Base-by-base conservation (phyloP, 2,329 filamentous ascomycete genomes). In the Pseudogymnoascus sp. region DNA sequence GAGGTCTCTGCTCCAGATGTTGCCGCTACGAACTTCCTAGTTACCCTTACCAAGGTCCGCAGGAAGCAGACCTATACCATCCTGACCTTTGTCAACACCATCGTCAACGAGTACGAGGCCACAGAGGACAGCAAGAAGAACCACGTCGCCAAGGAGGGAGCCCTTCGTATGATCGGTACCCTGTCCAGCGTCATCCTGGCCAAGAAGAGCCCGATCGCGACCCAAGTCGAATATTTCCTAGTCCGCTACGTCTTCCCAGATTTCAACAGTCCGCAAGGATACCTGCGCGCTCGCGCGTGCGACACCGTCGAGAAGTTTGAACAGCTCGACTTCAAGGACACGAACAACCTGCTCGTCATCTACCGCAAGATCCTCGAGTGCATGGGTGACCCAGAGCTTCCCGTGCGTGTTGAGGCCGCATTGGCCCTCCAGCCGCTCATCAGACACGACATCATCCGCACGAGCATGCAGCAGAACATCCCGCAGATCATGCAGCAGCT, bases 401-500 rank as follows among this genome's bases (percentile, higher is more conserved):
- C 95, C 2, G 95, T 99, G 23, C 86, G 95, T 69, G 93, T 99
- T 26, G 95, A 96, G 69, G 95, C 95, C 17, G 91, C 95, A 9
- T 84, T 99, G 64, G 93, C 95, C 46, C 83, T 99, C 62, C 95
- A 99, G 76, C 93, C 95, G 44, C 84, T 99, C 42, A 99, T 99
- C 73, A 85, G 95, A 67, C 95, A 99, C 77, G 93, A 97, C 70
- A 84, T 95, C 61, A 97, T 99, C 72, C 88, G 93, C 64, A 88
- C 87, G 42, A 95, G 90, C 76, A 97, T 99, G 95, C 93, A 97
- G 77, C 87, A 93, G 72, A 97, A 93, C 75, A 99, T 99, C 68
- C 93, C 95, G 15, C 96, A 96, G 72, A 97, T 99, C 72, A 99
- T 99, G 95, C 96, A 97, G 77, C 93, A 99, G 77, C 83, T 99